Conservation (phyloP, 1,139 yeast species). For the Cylindricascospora bacillispora region DNA sequence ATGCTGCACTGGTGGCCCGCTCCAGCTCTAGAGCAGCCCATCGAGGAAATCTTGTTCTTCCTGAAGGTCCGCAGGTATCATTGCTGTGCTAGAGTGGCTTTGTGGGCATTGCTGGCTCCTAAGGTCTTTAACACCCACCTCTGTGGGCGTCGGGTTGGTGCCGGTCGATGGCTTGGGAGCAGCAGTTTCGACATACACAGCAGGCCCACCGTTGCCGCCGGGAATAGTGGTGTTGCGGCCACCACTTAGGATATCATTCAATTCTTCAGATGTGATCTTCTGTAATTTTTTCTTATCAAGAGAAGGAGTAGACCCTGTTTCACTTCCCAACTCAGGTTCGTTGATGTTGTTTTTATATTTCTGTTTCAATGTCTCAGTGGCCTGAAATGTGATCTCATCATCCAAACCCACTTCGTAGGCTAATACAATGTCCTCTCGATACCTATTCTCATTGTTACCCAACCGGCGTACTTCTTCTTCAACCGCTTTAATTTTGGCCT, state of each 20-base stretch:
- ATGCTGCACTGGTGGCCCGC: too few species aligned
- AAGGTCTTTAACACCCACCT: neutral
- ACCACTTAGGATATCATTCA: too few species aligned
- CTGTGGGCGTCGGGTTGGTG: neutral
- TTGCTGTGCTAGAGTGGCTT: conserved; percentile 3
- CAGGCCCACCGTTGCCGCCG: neutral
- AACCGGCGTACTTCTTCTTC: conserved; percentile 6
- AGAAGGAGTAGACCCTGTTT: too few species aligned
- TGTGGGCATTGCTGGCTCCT: neutral
- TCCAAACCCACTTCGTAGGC: too few species aligned
- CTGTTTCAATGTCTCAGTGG: too few species aligned
- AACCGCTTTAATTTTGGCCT: neutral
- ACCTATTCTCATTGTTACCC: conserved; percentile 15
- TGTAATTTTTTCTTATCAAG: too few species aligned
- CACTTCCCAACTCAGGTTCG: too few species aligned
- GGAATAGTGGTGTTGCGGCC: neutral
- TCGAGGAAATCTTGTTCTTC: conserved; percentile 22
- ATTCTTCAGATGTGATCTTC: too few species aligned
- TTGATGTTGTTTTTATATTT: too few species aligned
- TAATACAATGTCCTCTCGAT: too few species aligned
- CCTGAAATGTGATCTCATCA: too few species aligned
- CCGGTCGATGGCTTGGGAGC: neutral
- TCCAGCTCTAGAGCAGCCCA: too few species aligned
- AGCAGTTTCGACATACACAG: neutral
- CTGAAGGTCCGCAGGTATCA: conserved; percentile 12